A percentile compares a stretch with the other conserved stretches of the same genome.
Evolutionary conservation across 192 early-diverging fungal species (phyloP).

Genomic region (Pilaira anomala): DNA sequence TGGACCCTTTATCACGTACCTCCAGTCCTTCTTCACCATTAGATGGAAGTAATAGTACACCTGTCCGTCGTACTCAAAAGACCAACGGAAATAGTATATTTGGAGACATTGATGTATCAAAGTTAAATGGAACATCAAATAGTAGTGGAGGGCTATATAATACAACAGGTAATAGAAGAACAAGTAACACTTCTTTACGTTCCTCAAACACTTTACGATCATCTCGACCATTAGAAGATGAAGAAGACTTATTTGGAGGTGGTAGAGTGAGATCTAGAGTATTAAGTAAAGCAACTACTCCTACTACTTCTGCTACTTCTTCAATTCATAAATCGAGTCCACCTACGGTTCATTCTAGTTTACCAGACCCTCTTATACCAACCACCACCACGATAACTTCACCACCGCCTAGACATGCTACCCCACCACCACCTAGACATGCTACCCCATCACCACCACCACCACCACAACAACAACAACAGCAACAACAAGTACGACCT

Average conservation of each 20-base stretch:
- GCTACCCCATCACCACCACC: neutral
- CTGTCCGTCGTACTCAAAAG: neutral
- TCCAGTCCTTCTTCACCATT: neutral
- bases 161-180: neutral
- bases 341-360: too few species aligned
- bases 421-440: neutral
- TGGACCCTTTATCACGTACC: conserved; percentile 16
- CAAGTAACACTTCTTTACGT: neutral
- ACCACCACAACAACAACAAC: neutral
- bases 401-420: neutral
- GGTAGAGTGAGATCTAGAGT: neutral
- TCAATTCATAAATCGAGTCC: too few species aligned
- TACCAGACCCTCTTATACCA: neutral
- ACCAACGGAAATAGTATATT: conserved; percentile 12
- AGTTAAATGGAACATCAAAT: conserved; percentile 3
- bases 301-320: neutral
- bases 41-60: conserved; percentile 1
- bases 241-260: conserved; percentile 21
- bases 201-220: neutral
- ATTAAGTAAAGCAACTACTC: neutral
- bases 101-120: conserved; percentile 33
- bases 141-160: neutral
- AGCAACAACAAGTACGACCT: neutral
- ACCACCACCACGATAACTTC: neutral
- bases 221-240: conserved; percentile 14